These are phyloP conservation scores for Xylariaceae sp. DNA, from an alignment of 2,329 filamentous ascomycete species.

Conservation along the genomic window DNA sequence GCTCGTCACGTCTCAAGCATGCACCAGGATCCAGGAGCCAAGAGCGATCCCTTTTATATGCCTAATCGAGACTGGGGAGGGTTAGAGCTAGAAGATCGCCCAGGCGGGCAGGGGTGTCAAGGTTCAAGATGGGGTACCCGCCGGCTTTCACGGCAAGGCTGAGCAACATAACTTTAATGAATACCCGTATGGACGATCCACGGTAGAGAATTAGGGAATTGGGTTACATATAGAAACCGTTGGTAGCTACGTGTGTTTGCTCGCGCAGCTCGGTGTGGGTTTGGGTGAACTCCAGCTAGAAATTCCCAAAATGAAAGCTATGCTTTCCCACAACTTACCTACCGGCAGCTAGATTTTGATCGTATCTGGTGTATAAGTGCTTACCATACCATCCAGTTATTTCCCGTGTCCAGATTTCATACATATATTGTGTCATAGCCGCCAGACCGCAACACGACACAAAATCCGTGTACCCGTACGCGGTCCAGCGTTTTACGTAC, in stretches of 20 bases:
- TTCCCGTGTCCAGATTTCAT: not conserved
- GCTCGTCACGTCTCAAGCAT: conserved; percentile 6
- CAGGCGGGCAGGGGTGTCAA: not conserved
- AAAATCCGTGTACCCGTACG: not conserved
- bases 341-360: not conserved
- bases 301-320: too few species aligned
- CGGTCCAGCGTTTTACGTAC: not conserved
- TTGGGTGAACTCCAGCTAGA: too few species aligned
- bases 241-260: not conserved
- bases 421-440: conserved; percentile 7
- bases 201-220: not conserved
- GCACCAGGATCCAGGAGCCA: conserved; percentile 14
- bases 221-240: not conserved
- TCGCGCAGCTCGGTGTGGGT: too few species aligned
- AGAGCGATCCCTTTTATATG: conserved; percentile 16
- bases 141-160: not conserved
- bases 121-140: not conserved
- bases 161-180: not conserved
- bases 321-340: too few species aligned
- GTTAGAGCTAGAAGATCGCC: not conserved
- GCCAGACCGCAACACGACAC: not conserved
- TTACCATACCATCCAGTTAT: not conserved
- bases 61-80: not conserved
- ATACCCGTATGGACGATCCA: not conserved
- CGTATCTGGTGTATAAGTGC: not conserved